Percentiles rank a stretch among this genome's conserved stretches.
Conservation (phyloP, 352 stramenopile genomes). For the Hyphochytrium catenoides region DNA sequence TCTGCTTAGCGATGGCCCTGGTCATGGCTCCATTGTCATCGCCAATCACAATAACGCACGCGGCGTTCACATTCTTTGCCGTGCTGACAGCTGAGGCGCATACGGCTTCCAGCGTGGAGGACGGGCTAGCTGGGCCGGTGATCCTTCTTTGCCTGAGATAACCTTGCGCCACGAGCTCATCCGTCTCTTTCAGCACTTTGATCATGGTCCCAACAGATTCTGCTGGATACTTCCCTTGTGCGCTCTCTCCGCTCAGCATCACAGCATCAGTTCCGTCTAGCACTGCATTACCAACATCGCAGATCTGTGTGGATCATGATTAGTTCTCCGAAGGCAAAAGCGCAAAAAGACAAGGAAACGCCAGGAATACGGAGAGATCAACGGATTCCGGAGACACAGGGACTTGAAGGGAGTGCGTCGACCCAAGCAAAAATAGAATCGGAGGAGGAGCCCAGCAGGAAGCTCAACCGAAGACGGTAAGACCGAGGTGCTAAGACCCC, state of each 20-base stretch:
- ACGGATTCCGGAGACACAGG: constrained; percentile 1
- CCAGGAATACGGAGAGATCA: constrained; percentile 3
- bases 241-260: constrained; percentile 59
- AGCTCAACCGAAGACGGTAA: too few species aligned
- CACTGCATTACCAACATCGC: constrained; percentile 62
- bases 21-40: constrained; percentile 51
- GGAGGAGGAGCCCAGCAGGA: too few species aligned
- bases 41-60: constrained; percentile 51
- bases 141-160: constrained; percentile 24
- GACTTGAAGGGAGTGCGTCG: too few species aligned
- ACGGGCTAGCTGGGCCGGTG: constrained; percentile 25
- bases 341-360: too few species aligned
- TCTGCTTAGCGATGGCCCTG: constrained; percentile 63
- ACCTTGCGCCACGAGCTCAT: constrained; percentile 25
- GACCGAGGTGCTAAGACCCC: too few species aligned
- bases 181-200: constrained; percentile 66
- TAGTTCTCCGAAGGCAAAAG: too few species aligned
- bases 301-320: constrained; percentile 13
- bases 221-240: constrained; percentile 61
- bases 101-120: constrained; percentile 43
- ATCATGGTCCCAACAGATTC: constrained; percentile 75
- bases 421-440: too few species aligned
- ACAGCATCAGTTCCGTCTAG: constrained; percentile 56
- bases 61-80: constrained; percentile 47
- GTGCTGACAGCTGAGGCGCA: constrained; percentile 57